Percentiles rank a stretch among this genome's conserved stretches.
These are phyloP conservation scores for Fusarium chaquense DNA, from an alignment of 2,329 filamentous ascomycete genomes.

Conservation along the genomic window DNA sequence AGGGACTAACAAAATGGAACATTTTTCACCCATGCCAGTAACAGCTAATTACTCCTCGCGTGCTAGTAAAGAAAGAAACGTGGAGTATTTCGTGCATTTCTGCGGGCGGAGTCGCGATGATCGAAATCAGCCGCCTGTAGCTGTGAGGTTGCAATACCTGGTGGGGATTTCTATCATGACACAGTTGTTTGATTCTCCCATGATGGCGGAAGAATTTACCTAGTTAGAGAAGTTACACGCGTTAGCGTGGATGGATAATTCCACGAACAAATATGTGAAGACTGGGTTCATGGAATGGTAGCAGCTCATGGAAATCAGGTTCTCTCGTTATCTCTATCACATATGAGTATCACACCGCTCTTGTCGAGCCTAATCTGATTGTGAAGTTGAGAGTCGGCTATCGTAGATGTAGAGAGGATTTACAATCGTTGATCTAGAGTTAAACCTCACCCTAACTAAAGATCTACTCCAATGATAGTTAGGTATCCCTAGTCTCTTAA, in stretches of 20 bases:
- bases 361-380: background rate
- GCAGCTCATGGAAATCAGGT: background rate
- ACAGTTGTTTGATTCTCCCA: background rate
- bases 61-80: constrained; percentile 9
- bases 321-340: constrained; percentile 8
- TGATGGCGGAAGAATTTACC: constrained; percentile 4
- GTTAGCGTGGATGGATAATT: constrained; percentile 1
- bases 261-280: constrained; percentile 7
- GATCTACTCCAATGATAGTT: background rate
- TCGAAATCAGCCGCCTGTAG: constrained; percentile 29
- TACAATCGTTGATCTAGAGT: background rate
- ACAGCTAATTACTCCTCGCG: background rate
- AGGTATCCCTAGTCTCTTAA: background rate
- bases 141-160: background rate
- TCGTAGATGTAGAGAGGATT: background rate
- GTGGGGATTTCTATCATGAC: background rate
- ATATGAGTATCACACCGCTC: constrained; percentile 32
- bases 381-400: background rate
- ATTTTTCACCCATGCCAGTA: background rate
- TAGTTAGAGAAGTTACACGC: constrained; percentile 12
- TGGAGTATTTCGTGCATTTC: constrained; percentile 15
- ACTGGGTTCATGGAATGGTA: constrained; percentile 10
- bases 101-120: constrained; percentile 28
- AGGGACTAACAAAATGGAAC: constrained; percentile 8
- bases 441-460: background rate